These are phyloP conservation scores for Fusarium drepaniforme DNA, from an alignment of 2,329 filamentous ascomycete genomes.

Conservation along the genomic window DNA sequence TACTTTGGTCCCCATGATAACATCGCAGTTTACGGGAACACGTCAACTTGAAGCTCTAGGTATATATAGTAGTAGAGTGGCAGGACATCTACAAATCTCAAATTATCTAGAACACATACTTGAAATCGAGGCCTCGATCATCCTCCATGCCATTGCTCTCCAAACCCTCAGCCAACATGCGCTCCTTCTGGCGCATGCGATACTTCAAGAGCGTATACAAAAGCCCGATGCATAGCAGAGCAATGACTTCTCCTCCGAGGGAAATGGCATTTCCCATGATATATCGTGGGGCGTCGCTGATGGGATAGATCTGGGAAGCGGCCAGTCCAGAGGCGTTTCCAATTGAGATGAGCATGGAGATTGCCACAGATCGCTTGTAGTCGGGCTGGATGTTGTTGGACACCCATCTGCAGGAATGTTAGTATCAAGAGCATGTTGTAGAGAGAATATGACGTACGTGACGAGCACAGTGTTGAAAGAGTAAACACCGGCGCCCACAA, in stretches of 20 bases:
- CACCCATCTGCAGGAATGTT: constrained; percentile 58
- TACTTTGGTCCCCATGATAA: not conserved
- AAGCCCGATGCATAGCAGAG: constrained; percentile 40
- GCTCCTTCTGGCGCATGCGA: constrained; percentile 45
- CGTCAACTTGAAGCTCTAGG: not conserved
- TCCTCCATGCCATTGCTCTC: constrained; percentile 35
- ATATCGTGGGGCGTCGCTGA: constrained; percentile 40
- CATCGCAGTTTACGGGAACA: not conserved
- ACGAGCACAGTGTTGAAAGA: constrained; percentile 28
- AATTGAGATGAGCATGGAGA: constrained; percentile 60
- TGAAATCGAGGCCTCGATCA: constrained; percentile 27
- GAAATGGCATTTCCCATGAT: constrained; percentile 47
- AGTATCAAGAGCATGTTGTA: not conserved
- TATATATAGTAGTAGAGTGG: not conserved
- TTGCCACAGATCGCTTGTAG: constrained; percentile 59
- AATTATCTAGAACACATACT: constrained; percentile 43
- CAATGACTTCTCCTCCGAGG: constrained; percentile 43
- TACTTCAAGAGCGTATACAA: constrained; percentile 44
- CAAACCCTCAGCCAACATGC: constrained; percentile 36
- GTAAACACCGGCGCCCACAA: constrained; percentile 31
- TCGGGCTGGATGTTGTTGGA: constrained; percentile 61
- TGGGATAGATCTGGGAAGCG: constrained; percentile 58
- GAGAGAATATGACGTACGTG: constrained; percentile 10
- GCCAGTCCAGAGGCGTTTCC: constrained; percentile 62
- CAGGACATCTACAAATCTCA: not conserved